Evolutionary conservation across 352 stramenopile genomes (phyloP).

Genomic region (Phytophthora tentaculata): DNA sequence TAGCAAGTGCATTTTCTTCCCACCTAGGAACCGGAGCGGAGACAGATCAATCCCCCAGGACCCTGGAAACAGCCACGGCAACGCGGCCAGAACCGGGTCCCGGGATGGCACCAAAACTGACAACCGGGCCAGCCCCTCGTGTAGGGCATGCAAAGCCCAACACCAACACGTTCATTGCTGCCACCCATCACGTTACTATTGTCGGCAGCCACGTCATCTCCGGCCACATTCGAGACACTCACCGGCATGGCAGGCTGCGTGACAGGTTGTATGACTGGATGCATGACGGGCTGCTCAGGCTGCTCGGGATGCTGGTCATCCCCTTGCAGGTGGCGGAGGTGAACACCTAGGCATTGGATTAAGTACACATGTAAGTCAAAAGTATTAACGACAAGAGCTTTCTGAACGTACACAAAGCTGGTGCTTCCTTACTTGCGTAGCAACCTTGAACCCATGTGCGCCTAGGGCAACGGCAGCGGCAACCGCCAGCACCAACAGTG

Average conservation of each 20-base stretch:
- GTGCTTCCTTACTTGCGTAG: not conserved
- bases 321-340: slow-evolving; percentile 25
- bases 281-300: not conserved
- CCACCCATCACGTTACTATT: not conserved
- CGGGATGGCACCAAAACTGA: slow-evolving; percentile 17
- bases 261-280: too few relatives aligned
- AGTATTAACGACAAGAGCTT: too few relatives aligned
- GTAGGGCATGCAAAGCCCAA: slow-evolving; percentile 14
- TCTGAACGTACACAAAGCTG: too few relatives aligned
- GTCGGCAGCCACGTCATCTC: not conserved
- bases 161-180: slow-evolving; percentile 9
- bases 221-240: not conserved
- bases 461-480: not conserved
- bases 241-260: too few relatives aligned
- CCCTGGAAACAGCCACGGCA: slow-evolving; percentile 5
- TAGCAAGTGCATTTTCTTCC: too few relatives aligned
- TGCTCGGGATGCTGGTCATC: slow-evolving; percentile 10
- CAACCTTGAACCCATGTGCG: not conserved
- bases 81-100: slow-evolving; percentile 20
- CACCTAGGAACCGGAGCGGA: too few relatives aligned
- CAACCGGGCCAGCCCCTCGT: slow-evolving; percentile 15
- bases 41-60: too few relatives aligned
- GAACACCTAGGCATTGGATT: slow-evolving; percentile 9
- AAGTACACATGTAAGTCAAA: too few relatives aligned
- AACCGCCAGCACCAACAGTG: slow-evolving; percentile 23